Percentiles rank a stretch among this genome's conserved stretches.
These are phyloP conservation scores for Cyberlindnera lachancei DNA, from an alignment of 805 yeast genomes.

Conservation along the genomic window DNA sequence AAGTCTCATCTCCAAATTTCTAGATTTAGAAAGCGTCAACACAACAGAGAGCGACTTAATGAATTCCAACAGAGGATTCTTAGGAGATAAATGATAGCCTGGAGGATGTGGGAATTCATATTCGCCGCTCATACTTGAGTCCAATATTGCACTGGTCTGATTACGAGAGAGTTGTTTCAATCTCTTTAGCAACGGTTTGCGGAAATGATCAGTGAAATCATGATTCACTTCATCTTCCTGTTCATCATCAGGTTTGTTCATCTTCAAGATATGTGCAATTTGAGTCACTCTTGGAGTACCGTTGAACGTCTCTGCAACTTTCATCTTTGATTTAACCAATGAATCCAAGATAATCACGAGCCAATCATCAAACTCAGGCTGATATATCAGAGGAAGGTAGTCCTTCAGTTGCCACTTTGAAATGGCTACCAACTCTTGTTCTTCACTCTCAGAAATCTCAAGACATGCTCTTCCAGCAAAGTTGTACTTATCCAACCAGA, in stretches of 20 bases:
- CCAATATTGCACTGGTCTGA: conserved; percentile 67
- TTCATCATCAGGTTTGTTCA: conserved; percentile 25
- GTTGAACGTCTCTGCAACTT: conserved; percentile 23
- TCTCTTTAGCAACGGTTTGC: conserved; percentile 60
- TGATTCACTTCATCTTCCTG: conserved; percentile 32
- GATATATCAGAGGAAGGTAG: conserved; percentile 68
- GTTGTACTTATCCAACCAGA: conserved; percentile 93
- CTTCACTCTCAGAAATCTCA: conserved; percentile 28
- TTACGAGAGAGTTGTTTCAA: conserved; percentile 55
- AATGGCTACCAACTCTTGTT: conserved; percentile 30
- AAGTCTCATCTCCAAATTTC: conserved; percentile 66
- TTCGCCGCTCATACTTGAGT: conserved; percentile 53
- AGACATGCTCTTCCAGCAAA: conserved; percentile 63
- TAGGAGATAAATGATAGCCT: conserved; percentile 53
- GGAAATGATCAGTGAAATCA: conserved; percentile 49
- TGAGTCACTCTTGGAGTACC: conserved; percentile 62
- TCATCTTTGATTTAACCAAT: conserved; percentile 45
- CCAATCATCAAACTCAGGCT: conserved; percentile 86
- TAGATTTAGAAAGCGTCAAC: conserved; percentile 53
- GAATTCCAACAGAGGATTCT: conserved; percentile 73
- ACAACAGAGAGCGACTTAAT: conserved; percentile 72
- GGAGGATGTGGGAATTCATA: conserved; percentile 72
- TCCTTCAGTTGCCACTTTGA: conserved; percentile 77
- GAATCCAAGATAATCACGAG: conserved; percentile 66
- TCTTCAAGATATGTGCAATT: conserved; percentile 44